These are phyloP conservation scores for Grosmannia serpens DNA, from an alignment of 2,329 filamentous ascomycete species.

Conservation along the genomic window DNA sequence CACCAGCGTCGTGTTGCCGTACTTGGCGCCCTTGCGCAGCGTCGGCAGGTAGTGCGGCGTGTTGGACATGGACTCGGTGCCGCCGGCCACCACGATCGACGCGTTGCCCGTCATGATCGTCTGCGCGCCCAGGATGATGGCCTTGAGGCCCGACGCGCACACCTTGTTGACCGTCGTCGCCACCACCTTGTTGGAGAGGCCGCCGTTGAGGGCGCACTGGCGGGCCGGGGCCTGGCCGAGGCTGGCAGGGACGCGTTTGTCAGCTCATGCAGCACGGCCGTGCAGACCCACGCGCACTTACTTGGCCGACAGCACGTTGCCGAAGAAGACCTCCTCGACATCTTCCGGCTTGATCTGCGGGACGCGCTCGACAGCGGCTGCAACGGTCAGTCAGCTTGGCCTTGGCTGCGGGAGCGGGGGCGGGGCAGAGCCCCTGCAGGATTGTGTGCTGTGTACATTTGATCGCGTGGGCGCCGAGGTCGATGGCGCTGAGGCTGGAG, in stretches of 20 bases:
- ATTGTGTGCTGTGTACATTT: slow-evolving; percentile 58
- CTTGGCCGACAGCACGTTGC: slow-evolving; percentile 96
- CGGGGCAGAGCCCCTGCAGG: neutral
- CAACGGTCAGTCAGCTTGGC: neutral
- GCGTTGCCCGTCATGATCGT: slow-evolving; percentile 97
- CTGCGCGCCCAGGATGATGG: slow-evolving; percentile 86
- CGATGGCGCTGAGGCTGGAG: slow-evolving; percentile 71
- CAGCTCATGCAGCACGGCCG: neutral
- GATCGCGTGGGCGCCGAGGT: slow-evolving; percentile 85
- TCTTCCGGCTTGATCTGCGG: slow-evolving; percentile 78
- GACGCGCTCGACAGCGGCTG: slow-evolving; percentile 71
- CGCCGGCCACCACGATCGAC: slow-evolving; percentile 83
- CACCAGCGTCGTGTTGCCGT: slow-evolving; percentile 77
- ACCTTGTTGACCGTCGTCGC: slow-evolving; percentile 98
- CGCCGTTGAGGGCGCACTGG: slow-evolving; percentile 83
- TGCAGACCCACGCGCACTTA: slow-evolving; percentile 30
- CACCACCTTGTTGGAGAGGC: slow-evolving; percentile 66
- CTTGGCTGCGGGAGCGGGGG: neutral
- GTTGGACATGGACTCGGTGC: slow-evolving; percentile 98
- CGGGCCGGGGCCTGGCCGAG: slow-evolving; percentile 93
- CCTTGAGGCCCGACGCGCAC: slow-evolving; percentile 90
- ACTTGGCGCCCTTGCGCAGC: slow-evolving; percentile 82
- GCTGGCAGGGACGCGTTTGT: slow-evolving; percentile 32
- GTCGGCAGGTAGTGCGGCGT: slow-evolving; percentile 87
- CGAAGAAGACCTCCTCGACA: slow-evolving; percentile 94